A percentile compares a stretch with the other conserved stretches of the same genome.
These are phyloP conservation scores for Pachysandra terminalis DNA, from an alignment of 164 flowering plant genomes.

Conservation along the genomic window DNA sequence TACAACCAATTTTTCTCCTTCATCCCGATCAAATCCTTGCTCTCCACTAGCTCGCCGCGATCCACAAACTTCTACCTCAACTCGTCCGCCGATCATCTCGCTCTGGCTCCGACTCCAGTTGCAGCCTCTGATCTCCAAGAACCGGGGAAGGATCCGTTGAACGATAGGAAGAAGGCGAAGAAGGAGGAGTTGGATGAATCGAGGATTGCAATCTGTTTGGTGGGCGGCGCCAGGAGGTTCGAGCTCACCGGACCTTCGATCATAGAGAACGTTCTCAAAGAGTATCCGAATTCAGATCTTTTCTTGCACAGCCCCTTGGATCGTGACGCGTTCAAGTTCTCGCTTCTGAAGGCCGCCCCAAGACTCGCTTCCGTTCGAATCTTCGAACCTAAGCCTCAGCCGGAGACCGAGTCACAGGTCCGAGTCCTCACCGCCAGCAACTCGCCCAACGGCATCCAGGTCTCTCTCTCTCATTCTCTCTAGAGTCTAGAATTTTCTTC, in stretches of 20 bases:
- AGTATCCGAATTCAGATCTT: constrained; percentile 61
- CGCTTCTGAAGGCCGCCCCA: constrained; percentile 49
- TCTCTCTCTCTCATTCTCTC: background rate
- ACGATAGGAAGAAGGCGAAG: constrained; percentile 3
- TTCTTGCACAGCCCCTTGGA: constrained; percentile 77
- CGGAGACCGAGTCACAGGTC: constrained; percentile 49
- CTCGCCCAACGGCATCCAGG: constrained; percentile 96
- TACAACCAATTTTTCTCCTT: constrained; percentile 21
- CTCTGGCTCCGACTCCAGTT: constrained; percentile 4
- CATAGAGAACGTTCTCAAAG: constrained; percentile 47
- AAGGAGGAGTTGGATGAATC: constrained; percentile 38
- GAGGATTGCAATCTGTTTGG: constrained; percentile 83
- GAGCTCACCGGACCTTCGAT: constrained; percentile 95
- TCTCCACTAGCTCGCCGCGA: background rate
- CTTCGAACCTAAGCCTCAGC: constrained; percentile 44
- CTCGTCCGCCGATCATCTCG: background rate
- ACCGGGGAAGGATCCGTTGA: constrained; percentile 7
- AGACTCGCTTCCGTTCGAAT: constrained; percentile 56
- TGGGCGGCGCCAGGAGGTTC: constrained; percentile 93
- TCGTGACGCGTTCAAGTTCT: constrained; percentile 57
- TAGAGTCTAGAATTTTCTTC: too few species aligned
- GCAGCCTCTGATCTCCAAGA: background rate
- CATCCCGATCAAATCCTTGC: constrained; percentile 10
- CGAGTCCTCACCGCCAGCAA: constrained; percentile 63
- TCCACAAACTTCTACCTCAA: background rate